Percentiles rank a stretch among this genome's conserved stretches.
phyloP scores from a whole-genome alignment of 768 basidiomycete genomes.

The Leucocoprinus leucothites region DNA sequence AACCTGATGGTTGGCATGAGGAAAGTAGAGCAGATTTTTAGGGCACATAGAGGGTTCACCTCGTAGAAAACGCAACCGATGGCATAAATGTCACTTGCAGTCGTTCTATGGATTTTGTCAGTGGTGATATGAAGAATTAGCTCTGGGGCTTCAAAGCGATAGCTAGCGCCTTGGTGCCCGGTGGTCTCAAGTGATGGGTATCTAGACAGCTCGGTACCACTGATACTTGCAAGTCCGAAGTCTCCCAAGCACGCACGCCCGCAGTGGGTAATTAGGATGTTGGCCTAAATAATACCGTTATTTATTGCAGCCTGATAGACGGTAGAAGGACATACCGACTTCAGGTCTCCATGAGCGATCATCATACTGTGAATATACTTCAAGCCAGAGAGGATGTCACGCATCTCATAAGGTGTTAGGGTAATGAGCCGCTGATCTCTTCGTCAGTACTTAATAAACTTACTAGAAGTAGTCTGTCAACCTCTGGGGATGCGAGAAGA shows the following conservation, averaged over 20 bases:
- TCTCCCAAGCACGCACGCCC: constrained; percentile 20
- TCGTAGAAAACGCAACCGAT: constrained; percentile 12
- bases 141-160: constrained; percentile 12
- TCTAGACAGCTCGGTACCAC: neutral
- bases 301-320: no score
- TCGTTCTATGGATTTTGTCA: neutral
- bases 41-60: neutral
- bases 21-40: no score
- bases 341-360: constrained; percentile 19
- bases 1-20: no score
- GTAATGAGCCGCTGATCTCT: neutral
- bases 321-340: constrained; percentile 19
- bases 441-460: neutral
- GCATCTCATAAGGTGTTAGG: no score
- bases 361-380: constrained; percentile 14
- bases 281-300: constrained; percentile 16
- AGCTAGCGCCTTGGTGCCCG: constrained; percentile 6
- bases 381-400: constrained; percentile 14
- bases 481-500: neutral
- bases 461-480: constrained; percentile 2
- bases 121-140: neutral
- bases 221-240: constrained; percentile 19
- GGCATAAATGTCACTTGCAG: constrained; percentile 9
- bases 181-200: constrained; percentile 13
- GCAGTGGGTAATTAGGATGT: constrained; percentile 16